phyloP scores from a whole-genome alignment of 1,139 yeast species.

The Geotrichum restrictum region DNA sequence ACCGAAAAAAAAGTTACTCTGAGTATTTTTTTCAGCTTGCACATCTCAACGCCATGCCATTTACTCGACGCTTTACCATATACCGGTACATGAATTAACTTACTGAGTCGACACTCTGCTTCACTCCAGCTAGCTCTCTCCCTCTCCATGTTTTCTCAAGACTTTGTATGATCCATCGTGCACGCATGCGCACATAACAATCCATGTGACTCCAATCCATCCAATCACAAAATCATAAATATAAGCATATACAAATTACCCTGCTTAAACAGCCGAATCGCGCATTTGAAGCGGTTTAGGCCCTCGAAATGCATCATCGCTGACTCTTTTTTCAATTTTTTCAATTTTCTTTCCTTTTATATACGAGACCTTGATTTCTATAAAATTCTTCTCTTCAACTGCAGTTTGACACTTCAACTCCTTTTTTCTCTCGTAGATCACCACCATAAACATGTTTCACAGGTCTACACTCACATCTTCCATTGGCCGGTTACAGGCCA shows the following conservation, averaged over 20 bases:
- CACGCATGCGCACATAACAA: neutral
- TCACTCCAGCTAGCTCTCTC: no score
- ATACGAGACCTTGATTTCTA: neutral
- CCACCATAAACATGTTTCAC: neutral
- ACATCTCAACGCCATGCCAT: no score
- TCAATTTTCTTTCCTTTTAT: neutral
- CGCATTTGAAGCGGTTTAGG: neutral
- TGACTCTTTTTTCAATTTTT: constrained; percentile 9
- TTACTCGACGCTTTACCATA: no score
- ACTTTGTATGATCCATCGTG: neutral
- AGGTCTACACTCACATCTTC: neutral
- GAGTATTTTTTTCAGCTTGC: no score
- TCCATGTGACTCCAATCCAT: no score
- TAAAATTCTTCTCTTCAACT: neutral
- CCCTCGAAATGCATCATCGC: neutral
- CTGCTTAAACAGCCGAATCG: neutral
- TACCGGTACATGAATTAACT: no score
- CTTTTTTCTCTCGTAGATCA: neutral
- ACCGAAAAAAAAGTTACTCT: no score
- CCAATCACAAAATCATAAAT: neutral
- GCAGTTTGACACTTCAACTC: neutral
- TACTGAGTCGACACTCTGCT: no score
- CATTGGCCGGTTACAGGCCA: constrained; percentile 21
- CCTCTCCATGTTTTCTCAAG: neutral
- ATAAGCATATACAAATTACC: neutral